Percentiles rank a stretch among this genome's conserved stretches.
Conservation (phyloP, 1,284 basidiomycete species). For the Hymenochaete sp. region DNA sequence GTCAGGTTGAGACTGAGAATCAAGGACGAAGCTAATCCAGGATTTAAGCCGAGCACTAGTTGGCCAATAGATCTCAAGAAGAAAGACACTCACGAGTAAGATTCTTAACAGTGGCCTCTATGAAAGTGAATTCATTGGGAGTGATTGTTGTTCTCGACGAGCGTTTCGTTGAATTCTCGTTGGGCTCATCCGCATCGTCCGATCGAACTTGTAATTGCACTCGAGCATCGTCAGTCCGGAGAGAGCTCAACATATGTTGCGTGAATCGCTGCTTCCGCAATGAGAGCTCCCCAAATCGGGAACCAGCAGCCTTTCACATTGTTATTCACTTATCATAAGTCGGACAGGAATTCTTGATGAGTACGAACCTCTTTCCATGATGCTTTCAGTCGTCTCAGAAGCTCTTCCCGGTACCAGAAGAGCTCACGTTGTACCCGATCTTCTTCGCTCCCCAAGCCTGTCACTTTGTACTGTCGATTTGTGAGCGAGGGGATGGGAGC, state of each 20-base stretch:
- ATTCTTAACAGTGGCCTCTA: conserved; percentile 22
- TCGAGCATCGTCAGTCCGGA: conserved; percentile 55
- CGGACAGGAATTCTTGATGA: background rate
- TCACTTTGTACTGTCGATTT: conserved; percentile 87
- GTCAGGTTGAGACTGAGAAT: conserved; percentile 47
- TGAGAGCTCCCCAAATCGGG: conserved; percentile 64
- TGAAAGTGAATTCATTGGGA: conserved; percentile 23
- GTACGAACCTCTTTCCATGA: conserved; percentile 74
- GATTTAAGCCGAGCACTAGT: background rate
- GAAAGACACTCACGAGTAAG: conserved; percentile 18
- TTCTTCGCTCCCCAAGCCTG: conserved; percentile 51
- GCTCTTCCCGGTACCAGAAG: conserved; percentile 91
- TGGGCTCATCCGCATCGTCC: conserved; percentile 19
- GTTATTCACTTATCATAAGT: background rate
- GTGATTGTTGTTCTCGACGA: conserved; percentile 1
- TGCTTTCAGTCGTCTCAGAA: conserved; percentile 62
- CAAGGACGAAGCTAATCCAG: conserved; percentile 39
- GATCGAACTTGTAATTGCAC: conserved; percentile 52
- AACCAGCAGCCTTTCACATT: conserved; percentile 55
- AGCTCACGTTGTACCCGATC: conserved; percentile 60
- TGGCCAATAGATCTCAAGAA: background rate
- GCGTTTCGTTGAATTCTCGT: conserved; percentile 21
- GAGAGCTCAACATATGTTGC: conserved; percentile 62
- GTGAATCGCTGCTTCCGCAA: conserved; percentile 71
- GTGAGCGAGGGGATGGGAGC: conserved; percentile 76